Evolutionary conservation across 2,329 filamentous ascomycete species (phyloP).

Genomic region (Exserohilum rostratum): DNA sequence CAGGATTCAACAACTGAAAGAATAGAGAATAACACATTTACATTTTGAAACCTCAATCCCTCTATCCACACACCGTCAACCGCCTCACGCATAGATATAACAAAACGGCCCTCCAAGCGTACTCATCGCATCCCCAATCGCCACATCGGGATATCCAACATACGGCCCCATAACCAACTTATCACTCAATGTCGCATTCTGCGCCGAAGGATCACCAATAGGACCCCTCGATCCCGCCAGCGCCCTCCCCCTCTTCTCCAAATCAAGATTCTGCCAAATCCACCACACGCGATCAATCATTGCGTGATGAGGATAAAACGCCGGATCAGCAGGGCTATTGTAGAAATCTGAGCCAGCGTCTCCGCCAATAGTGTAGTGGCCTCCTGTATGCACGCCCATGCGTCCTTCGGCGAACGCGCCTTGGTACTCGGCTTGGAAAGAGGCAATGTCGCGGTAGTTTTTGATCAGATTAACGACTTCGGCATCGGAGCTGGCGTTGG

Average conservation of each 20-base stretch:
- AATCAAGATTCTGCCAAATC: constrained; percentile 58
- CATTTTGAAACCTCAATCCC: no score
- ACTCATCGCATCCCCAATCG: constrained; percentile 50
- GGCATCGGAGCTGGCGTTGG: constrained; percentile 31
- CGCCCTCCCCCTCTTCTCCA: constrained; percentile 37
- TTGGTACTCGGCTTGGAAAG: constrained; percentile 48
- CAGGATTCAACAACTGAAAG: no score
- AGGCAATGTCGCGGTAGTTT: constrained; percentile 30
- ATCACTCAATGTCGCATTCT: constrained; percentile 54
- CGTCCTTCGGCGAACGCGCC: constrained; percentile 42
- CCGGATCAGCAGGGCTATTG: constrained; percentile 53
- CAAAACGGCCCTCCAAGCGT: constrained; percentile 54
- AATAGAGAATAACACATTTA: no score
- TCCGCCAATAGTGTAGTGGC: constrained; percentile 50
- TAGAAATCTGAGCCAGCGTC: constrained; percentile 45
- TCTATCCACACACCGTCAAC: no score
- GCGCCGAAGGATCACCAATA: constrained; percentile 49
- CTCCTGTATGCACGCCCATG: constrained; percentile 53
- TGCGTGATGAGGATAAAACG: constrained; percentile 57
- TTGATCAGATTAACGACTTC: constrained; percentile 33
- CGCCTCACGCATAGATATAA: constrained; percentile 39
- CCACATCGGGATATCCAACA: constrained; percentile 35
- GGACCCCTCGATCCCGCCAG: constrained; percentile 13
- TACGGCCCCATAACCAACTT: constrained; percentile 47
- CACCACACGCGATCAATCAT: constrained; percentile 57